phyloP scores from a whole-genome alignment of 371 early-diverging fungal genomes.

The Massospora cicadina region DNA sequence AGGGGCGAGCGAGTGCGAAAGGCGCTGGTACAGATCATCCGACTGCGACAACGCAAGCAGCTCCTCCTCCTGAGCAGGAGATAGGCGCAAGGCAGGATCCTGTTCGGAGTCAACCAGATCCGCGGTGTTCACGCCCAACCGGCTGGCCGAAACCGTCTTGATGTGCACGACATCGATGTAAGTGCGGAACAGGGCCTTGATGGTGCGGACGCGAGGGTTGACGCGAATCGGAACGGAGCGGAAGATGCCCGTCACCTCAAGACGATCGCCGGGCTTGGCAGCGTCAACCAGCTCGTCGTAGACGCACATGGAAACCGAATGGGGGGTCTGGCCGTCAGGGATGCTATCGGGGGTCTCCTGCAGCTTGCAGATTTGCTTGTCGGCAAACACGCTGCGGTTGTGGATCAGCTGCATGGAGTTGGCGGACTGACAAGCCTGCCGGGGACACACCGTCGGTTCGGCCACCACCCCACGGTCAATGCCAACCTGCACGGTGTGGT shows the following conservation, averaged over 20 bases:
- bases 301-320: constrained; percentile 80
- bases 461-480: constrained; percentile 81
- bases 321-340: constrained; percentile 98
- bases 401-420: constrained; percentile 81
- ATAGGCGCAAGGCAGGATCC: not conserved
- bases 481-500: constrained; percentile 56
- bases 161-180: constrained; percentile 94
- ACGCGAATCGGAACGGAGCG: constrained; percentile 91
- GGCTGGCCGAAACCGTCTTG: constrained; percentile 54
- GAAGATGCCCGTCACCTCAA: constrained; percentile 94
- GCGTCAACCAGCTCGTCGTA: constrained; percentile 95
- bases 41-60: not conserved
- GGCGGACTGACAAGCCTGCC: constrained; percentile 50
- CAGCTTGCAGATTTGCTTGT: constrained; percentile 92
- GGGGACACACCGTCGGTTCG: constrained; percentile 86
- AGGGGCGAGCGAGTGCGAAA: constrained; percentile 46
- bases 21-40: constrained; percentile 9
- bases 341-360: constrained; percentile 98
- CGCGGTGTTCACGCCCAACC: constrained; percentile 24
- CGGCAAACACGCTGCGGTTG: constrained; percentile 82
- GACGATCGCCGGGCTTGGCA: constrained; percentile 89
- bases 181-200: constrained; percentile 90
- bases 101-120: not conserved
- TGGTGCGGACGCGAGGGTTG: constrained; percentile 78
- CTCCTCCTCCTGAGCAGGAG: not conserved